Base-by-base conservation (phyloP, 805 yeast genomes). In the Starmera amethionina region DNA sequence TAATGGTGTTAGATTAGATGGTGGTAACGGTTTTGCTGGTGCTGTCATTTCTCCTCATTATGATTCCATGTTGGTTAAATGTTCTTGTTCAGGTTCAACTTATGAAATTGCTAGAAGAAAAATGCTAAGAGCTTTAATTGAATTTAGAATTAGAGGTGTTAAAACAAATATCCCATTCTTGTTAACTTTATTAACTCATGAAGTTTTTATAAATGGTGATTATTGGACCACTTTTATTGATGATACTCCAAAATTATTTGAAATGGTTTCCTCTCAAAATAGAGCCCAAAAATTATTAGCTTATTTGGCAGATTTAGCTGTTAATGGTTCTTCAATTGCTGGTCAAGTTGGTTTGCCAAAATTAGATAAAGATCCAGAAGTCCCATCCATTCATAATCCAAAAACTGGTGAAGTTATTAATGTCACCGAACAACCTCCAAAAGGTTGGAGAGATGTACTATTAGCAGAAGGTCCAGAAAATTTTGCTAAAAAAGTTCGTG, bases 211-310 rank as follows among this genome's bases (percentile, higher is more conserved):
- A 54, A 58, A 63, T 37, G 96, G 96, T 58, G 71, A 75, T 50
- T 93, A 96, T 68, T 90, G 98, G 98, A 90, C 98, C 42, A 90
- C 98, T 19, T 90, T 90, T 56, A 93, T 90, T 57, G 98, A 90
- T 62, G 99, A 93, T 64, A 90, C 98, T 42, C 99, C 99, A 40
- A 77, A 86, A 41, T 72, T 93, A 59, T 93, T 93, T 75, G 88
- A 86, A 60, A 84, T 94, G 93, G 84, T 89, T 59, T 69, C 82
- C 19, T 90, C 97, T 41, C 93, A 86, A 67, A 93, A 93, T 76
- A 82, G 98, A 70, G 98, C 98, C 46, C 94, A 85, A 65, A 90
- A 93, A 65, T 64, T 94, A 50, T 73, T 93, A 63, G 79, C 84
- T 36, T 93, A 93, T 67, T 71, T 93, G 51, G 98, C 88, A 42